Evolutionary conservation across 768 basidiomycete species (phyloP).

Genomic region (Lentinula sp.): DNA sequence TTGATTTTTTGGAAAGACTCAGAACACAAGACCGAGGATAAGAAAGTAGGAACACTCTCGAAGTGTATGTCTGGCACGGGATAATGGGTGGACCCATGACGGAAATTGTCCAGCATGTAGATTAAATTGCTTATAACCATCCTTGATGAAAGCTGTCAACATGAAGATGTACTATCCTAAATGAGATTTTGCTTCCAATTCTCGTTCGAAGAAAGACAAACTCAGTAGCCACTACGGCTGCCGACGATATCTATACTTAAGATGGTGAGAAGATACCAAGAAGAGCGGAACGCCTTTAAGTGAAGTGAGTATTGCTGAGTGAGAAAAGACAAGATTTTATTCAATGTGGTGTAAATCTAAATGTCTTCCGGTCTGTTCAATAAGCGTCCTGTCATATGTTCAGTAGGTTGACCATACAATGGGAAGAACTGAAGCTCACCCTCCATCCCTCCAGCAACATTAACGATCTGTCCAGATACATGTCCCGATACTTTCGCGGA

Average conservation of each 20-base stretch:
- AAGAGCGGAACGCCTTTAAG: too few species aligned
- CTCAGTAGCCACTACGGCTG: too few species aligned
- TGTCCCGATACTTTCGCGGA: constrained; percentile 62
- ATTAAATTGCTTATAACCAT: not conserved
- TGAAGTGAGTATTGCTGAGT: too few species aligned
- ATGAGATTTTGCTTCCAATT: too few species aligned
- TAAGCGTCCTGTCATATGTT: constrained; percentile 18
- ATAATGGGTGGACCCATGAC: not conserved
- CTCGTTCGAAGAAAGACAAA: too few species aligned
- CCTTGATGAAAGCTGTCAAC: too few species aligned
- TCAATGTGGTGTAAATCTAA: not conserved
- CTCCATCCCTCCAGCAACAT: constrained; percentile 79
- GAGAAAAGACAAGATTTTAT: too few species aligned
- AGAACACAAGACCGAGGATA: not conserved
- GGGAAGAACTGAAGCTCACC: constrained; percentile 26
- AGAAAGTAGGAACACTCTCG: not conserved
- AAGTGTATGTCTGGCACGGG: not conserved
- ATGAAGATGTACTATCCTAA: too few species aligned
- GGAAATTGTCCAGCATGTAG: not conserved
- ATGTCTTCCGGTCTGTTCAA: constrained; percentile 34
- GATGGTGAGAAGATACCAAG: too few species aligned
- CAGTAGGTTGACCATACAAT: too few species aligned
- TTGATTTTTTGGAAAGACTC: not conserved
- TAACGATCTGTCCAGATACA: constrained; percentile 61
- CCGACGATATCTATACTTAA: too few species aligned